Conservation (phyloP, 1,284 basidiomycete genomes). For the Neolentinus lepideus region DNA sequence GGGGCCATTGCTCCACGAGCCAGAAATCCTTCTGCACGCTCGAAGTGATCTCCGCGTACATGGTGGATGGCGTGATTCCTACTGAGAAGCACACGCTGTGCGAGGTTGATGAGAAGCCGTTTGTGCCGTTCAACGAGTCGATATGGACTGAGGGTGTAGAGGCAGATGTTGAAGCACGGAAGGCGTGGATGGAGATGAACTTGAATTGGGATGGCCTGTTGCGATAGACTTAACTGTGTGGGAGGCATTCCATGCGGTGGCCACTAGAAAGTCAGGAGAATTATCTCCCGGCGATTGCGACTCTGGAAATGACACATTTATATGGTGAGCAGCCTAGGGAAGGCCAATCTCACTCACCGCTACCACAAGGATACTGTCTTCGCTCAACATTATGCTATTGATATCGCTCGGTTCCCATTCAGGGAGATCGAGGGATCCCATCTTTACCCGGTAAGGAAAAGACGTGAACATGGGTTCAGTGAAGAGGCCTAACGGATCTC, state of each 20-base stretch:
- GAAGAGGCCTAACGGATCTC: constrained; percentile 24
- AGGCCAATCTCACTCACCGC: neutral
- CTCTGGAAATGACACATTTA: neutral
- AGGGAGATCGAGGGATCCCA: constrained; percentile 12
- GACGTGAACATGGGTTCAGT: constrained; percentile 31
- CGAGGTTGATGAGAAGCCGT: constrained; percentile 3
- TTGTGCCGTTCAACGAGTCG: neutral
- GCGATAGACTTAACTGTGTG: neutral
- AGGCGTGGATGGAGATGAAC: neutral
- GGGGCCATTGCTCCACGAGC: constrained; percentile 1
- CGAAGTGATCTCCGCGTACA: neutral
- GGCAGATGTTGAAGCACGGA: neutral
- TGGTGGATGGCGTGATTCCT: neutral
- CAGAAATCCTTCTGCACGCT: constrained; percentile 1
- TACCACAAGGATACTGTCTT: constrained; percentile 46
- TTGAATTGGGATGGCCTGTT: neutral
- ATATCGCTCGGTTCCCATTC: constrained; percentile 13
- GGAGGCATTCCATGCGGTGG: too few relatives aligned
- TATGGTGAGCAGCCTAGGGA: neutral
- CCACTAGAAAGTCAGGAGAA: neutral
- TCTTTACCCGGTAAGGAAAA: constrained; percentile 34
- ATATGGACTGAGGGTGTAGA: neutral
- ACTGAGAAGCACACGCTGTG: neutral
- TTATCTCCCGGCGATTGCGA: neutral
- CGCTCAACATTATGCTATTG: constrained; percentile 41